phyloP scores from a whole-genome alignment of 352 stramenopile species.

The Phytophthora cryptogea region DNA sequence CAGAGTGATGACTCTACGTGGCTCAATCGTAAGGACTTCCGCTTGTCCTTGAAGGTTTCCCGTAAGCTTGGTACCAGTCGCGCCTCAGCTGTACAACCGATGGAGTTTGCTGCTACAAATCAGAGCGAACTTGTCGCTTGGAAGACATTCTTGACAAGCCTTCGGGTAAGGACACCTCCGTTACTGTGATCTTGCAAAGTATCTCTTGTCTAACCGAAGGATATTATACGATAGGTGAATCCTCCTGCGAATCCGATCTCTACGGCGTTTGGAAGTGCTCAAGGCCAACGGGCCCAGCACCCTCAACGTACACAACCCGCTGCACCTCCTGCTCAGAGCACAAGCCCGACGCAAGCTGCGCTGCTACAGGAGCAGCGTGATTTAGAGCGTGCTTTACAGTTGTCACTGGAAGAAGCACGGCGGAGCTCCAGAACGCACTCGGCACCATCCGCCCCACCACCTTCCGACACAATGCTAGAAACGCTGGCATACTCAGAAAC shows the following conservation, averaged over 20 bases:
- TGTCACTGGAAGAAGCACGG: conserved; percentile 63
- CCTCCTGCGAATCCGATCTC: conserved; percentile 26
- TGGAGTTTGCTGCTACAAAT: conserved; percentile 68
- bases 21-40: conserved; percentile 74
- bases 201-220: conserved; percentile 4
- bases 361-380: conserved; percentile 62
- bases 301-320: conserved; percentile 4
- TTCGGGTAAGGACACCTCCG: conserved; percentile 39
- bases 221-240: conserved; percentile 21
- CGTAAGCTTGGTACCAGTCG: conserved; percentile 68
- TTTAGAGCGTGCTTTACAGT: conserved; percentile 56
- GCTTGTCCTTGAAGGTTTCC: conserved; percentile 63
- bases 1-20: conserved; percentile 59
- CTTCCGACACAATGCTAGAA: conserved; percentile 43
- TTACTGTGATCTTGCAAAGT: not conserved
- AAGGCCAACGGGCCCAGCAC: not conserved
- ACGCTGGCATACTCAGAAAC: conserved; percentile 47
- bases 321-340: conserved; percentile 7
- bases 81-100: conserved; percentile 57
- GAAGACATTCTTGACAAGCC: conserved; percentile 68
- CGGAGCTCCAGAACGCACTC: conserved; percentile 28
- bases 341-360: conserved; percentile 19
- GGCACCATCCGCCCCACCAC: conserved; percentile 30
- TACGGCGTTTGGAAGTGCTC: conserved; percentile 25
- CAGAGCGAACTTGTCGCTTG: conserved; percentile 66